Conservation (phyloP, 2,329 filamentous ascomycete genomes). For the Dactylellina drechsleri region DNA sequence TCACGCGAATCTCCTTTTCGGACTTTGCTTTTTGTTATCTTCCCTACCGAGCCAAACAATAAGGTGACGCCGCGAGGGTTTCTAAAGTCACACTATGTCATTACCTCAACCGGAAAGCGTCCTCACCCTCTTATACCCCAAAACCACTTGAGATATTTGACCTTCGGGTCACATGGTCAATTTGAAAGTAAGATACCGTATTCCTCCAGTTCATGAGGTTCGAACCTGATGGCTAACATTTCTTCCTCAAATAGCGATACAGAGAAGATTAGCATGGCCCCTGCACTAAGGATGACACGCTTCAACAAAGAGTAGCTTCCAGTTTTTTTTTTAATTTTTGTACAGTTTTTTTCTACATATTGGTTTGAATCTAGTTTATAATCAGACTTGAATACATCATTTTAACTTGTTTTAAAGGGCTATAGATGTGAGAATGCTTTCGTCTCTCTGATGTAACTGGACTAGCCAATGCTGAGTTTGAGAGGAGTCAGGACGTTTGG, state of each 20-base stretch:
- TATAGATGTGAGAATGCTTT: too few species aligned
- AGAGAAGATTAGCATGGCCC: conserved; percentile 86
- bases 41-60: too few species aligned
- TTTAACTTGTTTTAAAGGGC: too few species aligned
- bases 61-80: conserved; percentile 10
- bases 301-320: conserved; percentile 72
- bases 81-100: conserved; percentile 4
- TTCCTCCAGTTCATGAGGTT: conserved; percentile 25
- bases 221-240: conserved; percentile 47
- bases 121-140: conserved; percentile 19
- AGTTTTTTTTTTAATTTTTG: conserved; percentile 54
- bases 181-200: conserved; percentile 51
- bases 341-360: too few species aligned
- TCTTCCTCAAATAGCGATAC: conserved; percentile 64
- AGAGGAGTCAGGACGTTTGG: too few species aligned
- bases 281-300: conserved; percentile 94
- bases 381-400: too few species aligned
- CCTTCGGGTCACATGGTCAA: conserved; percentile 55
- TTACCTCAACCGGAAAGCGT: conserved; percentile 2
- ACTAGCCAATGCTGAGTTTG: too few species aligned
- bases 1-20: too few species aligned
- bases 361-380: too few species aligned
- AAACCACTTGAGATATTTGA: conserved; percentile 22
- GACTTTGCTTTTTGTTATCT: too few species aligned
- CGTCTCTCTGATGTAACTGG: too few species aligned